phyloP scores from a whole-genome alignment of 208 protist genomes.

The Leishmania tropica region DNA sequence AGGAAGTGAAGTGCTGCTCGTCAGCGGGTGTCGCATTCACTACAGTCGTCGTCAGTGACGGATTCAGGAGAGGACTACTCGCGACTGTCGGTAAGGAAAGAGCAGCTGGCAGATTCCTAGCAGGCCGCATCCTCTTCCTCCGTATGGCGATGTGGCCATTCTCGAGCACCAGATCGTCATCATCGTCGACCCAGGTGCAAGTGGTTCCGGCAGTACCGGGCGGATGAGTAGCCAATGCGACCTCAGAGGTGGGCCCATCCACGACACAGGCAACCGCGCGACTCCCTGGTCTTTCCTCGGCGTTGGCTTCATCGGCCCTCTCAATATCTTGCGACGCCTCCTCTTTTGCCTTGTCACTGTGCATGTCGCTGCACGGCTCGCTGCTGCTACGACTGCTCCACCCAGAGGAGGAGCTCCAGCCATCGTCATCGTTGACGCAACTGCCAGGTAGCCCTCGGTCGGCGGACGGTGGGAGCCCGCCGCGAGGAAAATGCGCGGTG shows the following conservation, averaged over 20 bases:
- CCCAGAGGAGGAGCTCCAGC: conserved; percentile 29
- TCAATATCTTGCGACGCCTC: background rate
- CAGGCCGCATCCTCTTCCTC: conserved; percentile 15
- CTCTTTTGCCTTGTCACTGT: background rate
- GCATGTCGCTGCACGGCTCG: background rate
- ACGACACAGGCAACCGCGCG: background rate
- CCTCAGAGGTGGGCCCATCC: background rate
- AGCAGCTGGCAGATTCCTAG: conserved; percentile 5
- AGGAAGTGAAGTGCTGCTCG: background rate
- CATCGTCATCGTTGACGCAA: conserved; percentile 16
- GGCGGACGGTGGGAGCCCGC: background rate
- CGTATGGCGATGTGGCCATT: conserved; percentile 27
- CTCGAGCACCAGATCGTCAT: conserved; percentile 26
- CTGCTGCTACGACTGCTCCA: conserved; percentile 30
- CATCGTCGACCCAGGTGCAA: conserved; percentile 31
- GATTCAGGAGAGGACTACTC: conserved; percentile 1
- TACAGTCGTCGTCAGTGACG: background rate
- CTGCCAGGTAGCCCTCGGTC: background rate
- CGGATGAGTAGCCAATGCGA: background rate
- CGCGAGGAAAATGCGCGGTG: background rate
- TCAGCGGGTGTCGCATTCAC: background rate
- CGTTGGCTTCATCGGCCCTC: background rate
- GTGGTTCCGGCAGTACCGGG: background rate
- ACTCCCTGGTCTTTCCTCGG: background rate
- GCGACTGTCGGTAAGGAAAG: conserved; percentile 23